These are phyloP conservation scores for Tylopilus vinaceipallidus DNA, from an alignment of 768 basidiomycete genomes.

Conservation along the genomic window DNA sequence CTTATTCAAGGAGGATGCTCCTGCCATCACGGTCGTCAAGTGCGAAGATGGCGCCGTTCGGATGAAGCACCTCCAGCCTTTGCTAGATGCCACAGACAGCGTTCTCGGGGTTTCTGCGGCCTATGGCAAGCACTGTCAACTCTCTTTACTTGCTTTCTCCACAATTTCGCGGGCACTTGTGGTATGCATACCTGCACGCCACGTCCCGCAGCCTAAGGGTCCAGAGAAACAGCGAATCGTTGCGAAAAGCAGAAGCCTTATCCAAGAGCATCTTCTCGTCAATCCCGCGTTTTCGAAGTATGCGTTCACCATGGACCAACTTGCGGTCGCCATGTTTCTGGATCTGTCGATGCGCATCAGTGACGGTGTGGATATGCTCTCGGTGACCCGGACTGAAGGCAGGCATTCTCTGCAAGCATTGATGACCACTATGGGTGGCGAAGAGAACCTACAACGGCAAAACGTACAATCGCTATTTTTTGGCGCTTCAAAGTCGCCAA, in stretches of 20 bases:
- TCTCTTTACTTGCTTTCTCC: slow-evolving; percentile 42
- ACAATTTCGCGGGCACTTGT: slow-evolving; percentile 35
- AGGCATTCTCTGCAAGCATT: slow-evolving; percentile 36
- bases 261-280: slow-evolving; percentile 35
- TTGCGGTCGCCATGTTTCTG: slow-evolving; percentile 38
- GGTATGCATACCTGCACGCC: slow-evolving; percentile 28
- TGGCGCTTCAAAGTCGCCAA: slow-evolving; percentile 17
- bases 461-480: slow-evolving; percentile 33
- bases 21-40: slow-evolving; percentile 28
- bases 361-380: slow-evolving; percentile 42
- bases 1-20: slow-evolving; percentile 29
- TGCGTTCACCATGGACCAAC: slow-evolving; percentile 46
- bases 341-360: slow-evolving; percentile 38
- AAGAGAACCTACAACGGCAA: slow-evolving; percentile 24
- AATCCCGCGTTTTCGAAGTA: slow-evolving; percentile 31
- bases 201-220: neutral
- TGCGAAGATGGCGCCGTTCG: slow-evolving; percentile 28
- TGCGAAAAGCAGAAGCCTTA: slow-evolving; percentile 15
- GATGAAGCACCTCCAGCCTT: slow-evolving; percentile 21
- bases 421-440: slow-evolving; percentile 39
- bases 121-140: slow-evolving; percentile 34
- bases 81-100: slow-evolving; percentile 29
- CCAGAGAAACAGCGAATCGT: slow-evolving; percentile 1
- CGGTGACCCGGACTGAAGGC: slow-evolving; percentile 15
- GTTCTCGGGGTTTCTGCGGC: slow-evolving; percentile 43